A percentile compares a stretch with the other conserved stretches of the same genome.
These are phyloP conservation scores for Gastrodia elata DNA, from an alignment of 106 monocot genomes.

Conservation along the genomic window DNA sequence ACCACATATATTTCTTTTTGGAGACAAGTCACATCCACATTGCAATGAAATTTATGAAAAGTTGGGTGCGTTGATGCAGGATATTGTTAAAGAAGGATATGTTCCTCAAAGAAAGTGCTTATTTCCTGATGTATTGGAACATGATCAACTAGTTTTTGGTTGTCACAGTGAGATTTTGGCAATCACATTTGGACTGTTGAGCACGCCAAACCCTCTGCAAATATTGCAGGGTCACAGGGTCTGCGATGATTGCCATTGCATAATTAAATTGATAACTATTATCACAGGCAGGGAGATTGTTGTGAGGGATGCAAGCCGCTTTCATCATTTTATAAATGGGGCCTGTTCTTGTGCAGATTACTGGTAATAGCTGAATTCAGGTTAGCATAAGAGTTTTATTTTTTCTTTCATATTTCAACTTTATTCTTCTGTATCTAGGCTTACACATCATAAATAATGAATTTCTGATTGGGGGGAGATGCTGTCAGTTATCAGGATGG, in stretches of 20 bases:
- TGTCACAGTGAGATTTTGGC: conserved; percentile 83
- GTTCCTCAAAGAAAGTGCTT: conserved; percentile 27
- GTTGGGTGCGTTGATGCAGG: conserved; percentile 50
- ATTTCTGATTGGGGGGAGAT: background rate
- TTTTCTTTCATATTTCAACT: background rate
- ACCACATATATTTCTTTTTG: conserved; percentile 48
- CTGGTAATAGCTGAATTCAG: conserved; percentile 8
- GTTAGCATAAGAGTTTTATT: background rate
- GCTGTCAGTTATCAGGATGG: background rate
- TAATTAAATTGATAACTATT: conserved; percentile 45
- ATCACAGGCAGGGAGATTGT: conserved; percentile 66
- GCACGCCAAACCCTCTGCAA: conserved; percentile 49
- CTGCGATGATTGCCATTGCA: conserved; percentile 61
- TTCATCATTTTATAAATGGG: conserved; percentile 83
- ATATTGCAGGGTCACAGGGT: conserved; percentile 66
- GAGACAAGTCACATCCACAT: conserved; percentile 63
- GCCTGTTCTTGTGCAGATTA: conserved; percentile 63
- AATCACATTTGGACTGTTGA: conserved; percentile 70
- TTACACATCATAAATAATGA: background rate
- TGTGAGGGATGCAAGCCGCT: conserved; percentile 71
- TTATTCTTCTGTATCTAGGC: conserved; percentile 1
- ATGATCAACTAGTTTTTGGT: conserved; percentile 26
- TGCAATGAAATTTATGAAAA: conserved; percentile 48
- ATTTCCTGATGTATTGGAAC: conserved; percentile 53
- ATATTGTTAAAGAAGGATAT: conserved; percentile 47